Evolutionary conservation across 129 eudicot species (phyloP), one percentile per base, ranked within the genome.

Genomic region (Centella asiatica): DNA sequence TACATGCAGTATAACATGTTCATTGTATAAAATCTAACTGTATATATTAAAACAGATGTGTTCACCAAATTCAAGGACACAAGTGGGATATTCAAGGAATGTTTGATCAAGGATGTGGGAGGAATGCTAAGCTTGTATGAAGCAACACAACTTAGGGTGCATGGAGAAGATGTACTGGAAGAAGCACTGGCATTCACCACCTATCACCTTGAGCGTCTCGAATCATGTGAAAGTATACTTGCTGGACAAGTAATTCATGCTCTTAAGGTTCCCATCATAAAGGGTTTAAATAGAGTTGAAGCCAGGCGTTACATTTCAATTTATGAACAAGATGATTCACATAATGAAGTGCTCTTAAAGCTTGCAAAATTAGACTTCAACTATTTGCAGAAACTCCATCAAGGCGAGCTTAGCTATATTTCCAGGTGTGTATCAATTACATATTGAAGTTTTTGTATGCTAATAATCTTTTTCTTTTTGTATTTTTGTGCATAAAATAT

Each of bases 311-410:
- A 65, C 47, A 48, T 65, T 1, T 6, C 59, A 10, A 36, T 48
- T 4, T 65, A 65, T 8, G 24, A 39, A 1, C 22, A 50, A 50
- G 37, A 49, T 32, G 69, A 33, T 13, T 29, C 69, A 11, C 59
- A 23, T 28, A 32, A 48, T 22, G 1, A 23, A 13, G 1, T 10
- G 4, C 31, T 65, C 6, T 22, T 65, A 15, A 19, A 49, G 6
- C 26, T 65, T 22, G 69, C 69, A 9, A 65, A 65, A 37, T 19
- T 65, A 24, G 69, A 65, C 27, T 65, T 65, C 27, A 65, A 65
- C 57, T 8, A 17, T 1, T 18, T 65, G 47, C 69, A 65, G 28
- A 28, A 28, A 11, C 27, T 48, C 13, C 47, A 47, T 54, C 69
- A 33, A 37, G 28, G 44, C 4, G 69, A 65, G 36, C 45, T 65